Evolutionary conservation across 2,329 filamentous ascomycete species (phyloP).

Genomic region (Juglanconis sp.): DNA sequence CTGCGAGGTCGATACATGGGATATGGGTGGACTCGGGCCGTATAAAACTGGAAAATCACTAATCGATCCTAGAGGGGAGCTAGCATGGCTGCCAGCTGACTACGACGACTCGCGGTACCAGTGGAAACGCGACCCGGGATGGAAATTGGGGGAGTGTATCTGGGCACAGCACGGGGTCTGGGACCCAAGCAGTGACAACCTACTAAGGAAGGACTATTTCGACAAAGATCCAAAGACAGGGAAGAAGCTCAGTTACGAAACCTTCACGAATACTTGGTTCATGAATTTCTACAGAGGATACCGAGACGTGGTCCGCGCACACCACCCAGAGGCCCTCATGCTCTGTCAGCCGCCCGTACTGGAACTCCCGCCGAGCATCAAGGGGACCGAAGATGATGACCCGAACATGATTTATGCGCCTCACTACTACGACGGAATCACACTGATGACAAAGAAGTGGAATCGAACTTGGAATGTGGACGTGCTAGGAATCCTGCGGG

Average conservation of each 20-base stretch:
- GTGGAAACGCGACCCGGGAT: constrained; percentile 81
- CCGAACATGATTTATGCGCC: constrained; percentile 87
- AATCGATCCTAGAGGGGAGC: constrained; percentile 82
- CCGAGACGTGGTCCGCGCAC: constrained; percentile 66
- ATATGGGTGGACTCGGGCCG: constrained; percentile 88
- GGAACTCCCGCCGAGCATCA: constrained; percentile 85
- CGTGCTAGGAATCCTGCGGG: constrained; percentile 85
- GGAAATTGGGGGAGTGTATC: constrained; percentile 90
- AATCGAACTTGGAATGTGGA: constrained; percentile 97
- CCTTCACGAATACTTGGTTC: constrained; percentile 89
- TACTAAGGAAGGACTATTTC: constrained; percentile 87
- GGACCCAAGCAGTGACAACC: constrained; percentile 74
- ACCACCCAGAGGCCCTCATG: constrained; percentile 80
- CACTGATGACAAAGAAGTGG: constrained; percentile 97
- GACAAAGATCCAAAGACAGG: constrained; percentile 72
- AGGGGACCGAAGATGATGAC: constrained; percentile 85
- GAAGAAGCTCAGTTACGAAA: constrained; percentile 71
- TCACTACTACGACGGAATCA: constrained; percentile 96
- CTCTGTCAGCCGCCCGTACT: constrained; percentile 89
- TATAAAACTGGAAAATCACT: constrained; percentile 81
- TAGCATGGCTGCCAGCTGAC: constrained; percentile 76
- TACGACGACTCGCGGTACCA: constrained; percentile 87
- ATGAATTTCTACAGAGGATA: constrained; percentile 81
- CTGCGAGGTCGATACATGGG: constrained; percentile 87
- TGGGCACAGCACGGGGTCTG: constrained; percentile 98